Evolutionary conservation across 805 yeast species (phyloP).

Genomic region (Ogataea nakhonphanomensis): DNA sequence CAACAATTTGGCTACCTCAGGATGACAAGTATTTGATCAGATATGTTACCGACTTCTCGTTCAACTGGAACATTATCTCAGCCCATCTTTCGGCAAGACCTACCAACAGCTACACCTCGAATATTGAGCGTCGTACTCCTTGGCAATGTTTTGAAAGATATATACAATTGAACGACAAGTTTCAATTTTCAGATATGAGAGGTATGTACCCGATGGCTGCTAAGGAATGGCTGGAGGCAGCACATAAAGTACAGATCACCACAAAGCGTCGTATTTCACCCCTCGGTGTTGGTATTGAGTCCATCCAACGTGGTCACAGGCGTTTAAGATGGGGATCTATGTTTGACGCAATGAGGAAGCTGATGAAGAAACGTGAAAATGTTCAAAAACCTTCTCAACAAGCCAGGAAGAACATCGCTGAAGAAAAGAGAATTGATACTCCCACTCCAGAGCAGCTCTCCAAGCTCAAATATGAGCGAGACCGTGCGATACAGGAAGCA

Average conservation of each 20-base stretch:
- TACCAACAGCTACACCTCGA: constrained; percentile 71
- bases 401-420: constrained; percentile 29
- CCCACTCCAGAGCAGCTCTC: constrained; percentile 86
- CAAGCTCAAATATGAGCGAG: constrained; percentile 78
- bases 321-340: constrained; percentile 93
- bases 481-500: constrained; percentile 77
- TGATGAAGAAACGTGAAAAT: constrained; percentile 84
- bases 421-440: constrained; percentile 40
- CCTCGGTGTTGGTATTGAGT: constrained; percentile 87
- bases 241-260: constrained; percentile 82
- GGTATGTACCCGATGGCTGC: constrained; percentile 83
- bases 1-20: constrained; percentile 94
- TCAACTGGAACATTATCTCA: constrained; percentile 91
- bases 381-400: constrained; percentile 56
- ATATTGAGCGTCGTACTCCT: constrained; percentile 92
- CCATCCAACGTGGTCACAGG: constrained; percentile 89
- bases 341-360: constrained; percentile 91
- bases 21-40: constrained; percentile 81
- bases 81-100: constrained; percentile 69
- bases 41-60: constrained; percentile 79
- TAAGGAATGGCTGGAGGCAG: constrained; percentile 88
- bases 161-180: constrained; percentile 85
- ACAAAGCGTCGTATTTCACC: constrained; percentile 89
- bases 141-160: constrained; percentile 99
- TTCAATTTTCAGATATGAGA: constrained; percentile 80